Conservation (phyloP, 2,329 filamentous ascomycete species). For the Xylogone sp. region DNA sequence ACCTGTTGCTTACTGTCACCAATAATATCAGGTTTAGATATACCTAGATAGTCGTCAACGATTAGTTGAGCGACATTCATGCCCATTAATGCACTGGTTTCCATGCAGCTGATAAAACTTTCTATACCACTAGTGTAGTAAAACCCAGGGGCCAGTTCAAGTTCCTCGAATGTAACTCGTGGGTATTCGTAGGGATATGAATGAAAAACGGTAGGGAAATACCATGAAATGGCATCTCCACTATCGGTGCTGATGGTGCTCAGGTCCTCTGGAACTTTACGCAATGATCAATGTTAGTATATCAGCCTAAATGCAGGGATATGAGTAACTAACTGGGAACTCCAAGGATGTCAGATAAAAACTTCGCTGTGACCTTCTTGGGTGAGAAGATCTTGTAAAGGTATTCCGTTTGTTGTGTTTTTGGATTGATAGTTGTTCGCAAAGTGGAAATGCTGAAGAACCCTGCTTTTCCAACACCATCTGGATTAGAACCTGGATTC, state of each 20-base stretch:
- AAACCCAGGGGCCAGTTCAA: slow-evolving; percentile 60
- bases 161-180: slow-evolving; percentile 81
- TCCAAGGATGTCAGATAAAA: slow-evolving; percentile 50
- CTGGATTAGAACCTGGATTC: slow-evolving; percentile 34
- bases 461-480: slow-evolving; percentile 66
- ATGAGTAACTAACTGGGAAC: slow-evolving; percentile 16
- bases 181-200: slow-evolving; percentile 85
- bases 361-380: slow-evolving; percentile 45
- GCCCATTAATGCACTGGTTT: slow-evolving; percentile 89
- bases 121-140: slow-evolving; percentile 79
- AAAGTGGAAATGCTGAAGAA: slow-evolving; percentile 88
- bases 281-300: slow-evolving; percentile 14
- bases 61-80: slow-evolving; percentile 76
- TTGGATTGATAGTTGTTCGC: slow-evolving; percentile 57
- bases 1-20: background rate
- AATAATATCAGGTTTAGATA: slow-evolving; percentile 5
- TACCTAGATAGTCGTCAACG: slow-evolving; percentile 52
- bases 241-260: slow-evolving; percentile 12
- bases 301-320: slow-evolving; percentile 31
- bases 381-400: slow-evolving; percentile 66
- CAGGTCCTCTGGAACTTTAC: slow-evolving; percentile 20
- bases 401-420: slow-evolving; percentile 48
- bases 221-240: slow-evolving; percentile 69
- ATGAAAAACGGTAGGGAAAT: slow-evolving; percentile 72
- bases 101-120: slow-evolving; percentile 95